Base-by-base conservation (phyloP, 148 eudicot genomes). In the Arctostaphylos glauca region DNA sequence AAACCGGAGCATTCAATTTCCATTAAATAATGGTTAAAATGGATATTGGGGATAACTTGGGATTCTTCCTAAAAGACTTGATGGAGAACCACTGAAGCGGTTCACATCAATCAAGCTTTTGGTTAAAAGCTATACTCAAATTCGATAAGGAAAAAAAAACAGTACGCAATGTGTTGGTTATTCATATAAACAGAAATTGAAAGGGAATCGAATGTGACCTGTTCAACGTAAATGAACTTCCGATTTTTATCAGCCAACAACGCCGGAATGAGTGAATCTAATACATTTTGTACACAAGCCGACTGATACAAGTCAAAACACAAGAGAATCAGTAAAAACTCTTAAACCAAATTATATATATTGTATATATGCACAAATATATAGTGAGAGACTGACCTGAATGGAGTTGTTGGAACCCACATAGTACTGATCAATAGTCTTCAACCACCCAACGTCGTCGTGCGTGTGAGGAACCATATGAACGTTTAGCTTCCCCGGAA, bases 361-460 rank as follows among this genome's bases (percentile, higher is more conserved):
- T 31, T 31, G 38, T 31, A 31, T 31, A 31, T 31, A 31, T 31
- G 38, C 38, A 31, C 38, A 31, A 31, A 23, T 5, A 66, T 3
- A 5, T 9, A 19, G 52, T 49, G 43, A 75, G 58, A 12, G 13
- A 53, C 19, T 5, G 13, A 94, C 96, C 94, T 92, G 94, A 70
- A 94, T 89, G 46, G 96, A 89, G 83, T 93, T 94, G 75, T 94
- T 94, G 56, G 96, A 91, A 50, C 98, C 98, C 48, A 94, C 96
- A 80, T 93, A 94, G 88, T 93, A 94, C 87, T 94, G 98, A 86
- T 94, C 98, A 84, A 94, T 84, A 52, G 98, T 94, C 86, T 94
- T 94, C 88, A 93, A 84, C 96, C 98, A 94, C 0, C 98, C 98
- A 52, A 94, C 98, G 82, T 94, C 98, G 75, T 94, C 96, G 52